Base-by-base conservation (phyloP, 2,329 filamentous ascomycete species). In the Cytospora piceicola region DNA sequence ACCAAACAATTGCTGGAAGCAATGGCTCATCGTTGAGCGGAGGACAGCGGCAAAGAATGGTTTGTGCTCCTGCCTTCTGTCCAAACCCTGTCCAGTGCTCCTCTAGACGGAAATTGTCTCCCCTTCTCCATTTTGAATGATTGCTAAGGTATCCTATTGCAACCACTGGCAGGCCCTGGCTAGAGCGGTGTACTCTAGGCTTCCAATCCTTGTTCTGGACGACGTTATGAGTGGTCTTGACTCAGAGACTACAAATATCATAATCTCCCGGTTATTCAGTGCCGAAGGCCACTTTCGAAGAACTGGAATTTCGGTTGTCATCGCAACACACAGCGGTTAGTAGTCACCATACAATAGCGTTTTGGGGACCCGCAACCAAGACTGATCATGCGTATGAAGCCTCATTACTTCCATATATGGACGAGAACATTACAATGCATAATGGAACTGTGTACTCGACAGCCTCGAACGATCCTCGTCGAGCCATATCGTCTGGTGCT, bases 191-290 rank as follows among this genome's bases (percentile, higher is more conserved):
- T 85, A 82, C 65, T 74, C 78, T 0, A 68, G 73, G 11, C 73
- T 71, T 5, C 69, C 75, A 1, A 72, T 83, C 0, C 15, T 81
- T 1, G 36, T 85, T 3, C 70, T 85, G 1, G 82, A 85, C 64
- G 81, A 85, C 61, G 72, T 77, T 0, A 77, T 84, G 42, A 80
- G 80, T 54, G 79, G 76, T 0, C 73, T 83, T 2, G 82, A 83
- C 65, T 73, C 75, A 1, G 72, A 76, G 8, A 85, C 83, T 0
- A 75, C 79, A 20, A 70, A 76, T 9, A 69, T 73, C 2, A 73
- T 85, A 7, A 80, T 83, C 34, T 69, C 77, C 14, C 74, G 75
- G 8, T 71, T 85, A 0, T 70, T 85, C 9, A 77, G 79, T 0
- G 39, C 68, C 0, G 65, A 72, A 5, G 83, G 84, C 0, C 63